Evolutionary conservation across 1,284 basidiomycete species (phyloP).

Genomic region (Heterobasidion parviporum): DNA sequence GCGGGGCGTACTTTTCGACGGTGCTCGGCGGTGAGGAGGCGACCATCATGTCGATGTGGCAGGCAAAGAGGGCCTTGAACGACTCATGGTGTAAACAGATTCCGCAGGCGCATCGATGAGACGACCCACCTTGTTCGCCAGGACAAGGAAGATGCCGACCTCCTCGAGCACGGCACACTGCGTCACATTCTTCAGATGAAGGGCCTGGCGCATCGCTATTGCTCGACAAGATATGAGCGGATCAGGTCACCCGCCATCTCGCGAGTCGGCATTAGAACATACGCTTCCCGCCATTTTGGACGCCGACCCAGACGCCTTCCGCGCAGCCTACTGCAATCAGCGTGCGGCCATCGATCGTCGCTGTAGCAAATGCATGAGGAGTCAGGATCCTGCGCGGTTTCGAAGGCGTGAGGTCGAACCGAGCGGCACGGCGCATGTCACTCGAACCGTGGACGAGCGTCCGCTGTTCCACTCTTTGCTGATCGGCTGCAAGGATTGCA

Average conservation of each 20-base stretch:
- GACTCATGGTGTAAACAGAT: background rate
- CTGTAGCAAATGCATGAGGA: conserved; percentile 24
- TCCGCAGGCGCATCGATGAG: background rate
- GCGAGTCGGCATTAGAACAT: conserved; percentile 18
- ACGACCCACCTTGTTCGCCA: conserved; percentile 75
- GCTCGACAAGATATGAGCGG: too few species aligned
- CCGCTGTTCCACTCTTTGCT: conserved; percentile 60
- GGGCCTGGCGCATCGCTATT: conserved; percentile 77
- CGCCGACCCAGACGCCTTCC: conserved; percentile 96
- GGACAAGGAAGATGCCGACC: conserved; percentile 91
- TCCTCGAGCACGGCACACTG: conserved; percentile 93
- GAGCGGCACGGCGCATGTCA: conserved; percentile 91
- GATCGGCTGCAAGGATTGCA: conserved; percentile 21
- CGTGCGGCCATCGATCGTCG: conserved; percentile 73
- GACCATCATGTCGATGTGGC: conserved; percentile 93
- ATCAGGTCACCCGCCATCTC: too few species aligned
- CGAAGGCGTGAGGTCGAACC: conserved; percentile 40
- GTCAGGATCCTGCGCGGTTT: background rate
- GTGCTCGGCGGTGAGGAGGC: conserved; percentile 68
- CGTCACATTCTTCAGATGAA: conserved; percentile 85
- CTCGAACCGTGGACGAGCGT: conserved; percentile 75
- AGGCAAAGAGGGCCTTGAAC: conserved; percentile 66
- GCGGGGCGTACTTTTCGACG: conserved; percentile 68
- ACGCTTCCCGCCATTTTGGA: conserved; percentile 82
- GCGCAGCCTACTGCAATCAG: conserved; percentile 91